Conservation (phyloP, 768 basidiomycete species). For the Pulveroboletus sp. region DNA sequence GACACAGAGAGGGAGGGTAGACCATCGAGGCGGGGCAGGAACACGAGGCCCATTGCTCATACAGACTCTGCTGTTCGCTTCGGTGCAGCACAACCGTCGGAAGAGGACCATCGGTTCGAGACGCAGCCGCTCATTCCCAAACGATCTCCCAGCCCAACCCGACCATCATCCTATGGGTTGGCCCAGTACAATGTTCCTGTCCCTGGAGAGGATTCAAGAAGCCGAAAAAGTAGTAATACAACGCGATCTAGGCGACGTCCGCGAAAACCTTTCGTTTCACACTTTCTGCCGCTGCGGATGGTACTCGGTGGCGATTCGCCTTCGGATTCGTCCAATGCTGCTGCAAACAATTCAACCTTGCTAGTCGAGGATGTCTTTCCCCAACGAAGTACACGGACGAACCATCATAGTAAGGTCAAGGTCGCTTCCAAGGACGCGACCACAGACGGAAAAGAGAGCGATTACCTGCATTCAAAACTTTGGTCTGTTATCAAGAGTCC, state of each 20-base stretch:
- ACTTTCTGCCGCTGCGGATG: constrained; percentile 32
- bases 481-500: constrained; percentile 49
- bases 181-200: constrained; percentile 1
- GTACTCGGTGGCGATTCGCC: constrained; percentile 9
- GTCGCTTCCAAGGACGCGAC: constrained; percentile 18
- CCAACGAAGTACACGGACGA: constrained; percentile 10
- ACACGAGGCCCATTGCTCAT: neutral
- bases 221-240: constrained; percentile 24
- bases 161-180: constrained; percentile 19
- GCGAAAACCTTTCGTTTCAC: constrained; percentile 34
- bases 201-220: constrained; percentile 25
- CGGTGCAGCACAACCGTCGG: constrained; percentile 8
- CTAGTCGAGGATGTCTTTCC: constrained; percentile 41
- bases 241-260: constrained; percentile 18
- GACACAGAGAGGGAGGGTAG: constrained; percentile 15
- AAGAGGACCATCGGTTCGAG: constrained; percentile 15
- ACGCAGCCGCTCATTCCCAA: constrained; percentile 29
- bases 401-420: constrained; percentile 7
- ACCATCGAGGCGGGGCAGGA: neutral
- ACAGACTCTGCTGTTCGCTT: constrained; percentile 1
- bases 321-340: constrained; percentile 1
- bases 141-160: constrained; percentile 21
- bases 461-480: constrained; percentile 80
- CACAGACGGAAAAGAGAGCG: constrained; percentile 52
- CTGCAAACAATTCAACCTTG: constrained; percentile 14